A percentile compares a stretch with the other conserved stretches of the same genome.
phyloP scores from a whole-genome alignment of 208 protist species.

The Crithidia acanthocephali region DNA sequence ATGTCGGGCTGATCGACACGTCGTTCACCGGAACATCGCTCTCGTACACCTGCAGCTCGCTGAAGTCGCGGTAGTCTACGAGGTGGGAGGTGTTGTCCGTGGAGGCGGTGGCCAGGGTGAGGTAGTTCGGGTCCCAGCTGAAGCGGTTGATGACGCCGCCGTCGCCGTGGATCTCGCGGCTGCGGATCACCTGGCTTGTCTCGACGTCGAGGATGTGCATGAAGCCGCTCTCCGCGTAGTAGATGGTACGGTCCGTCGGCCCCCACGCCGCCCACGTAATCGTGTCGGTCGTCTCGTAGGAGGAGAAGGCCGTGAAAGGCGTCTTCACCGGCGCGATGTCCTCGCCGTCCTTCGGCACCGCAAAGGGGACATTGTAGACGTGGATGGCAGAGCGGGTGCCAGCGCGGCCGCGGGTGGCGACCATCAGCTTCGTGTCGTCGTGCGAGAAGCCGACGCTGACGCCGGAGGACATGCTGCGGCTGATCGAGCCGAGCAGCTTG shows the following conservation, averaged over 20 bases:
- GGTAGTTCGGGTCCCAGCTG: slow-evolving; percentile 89
- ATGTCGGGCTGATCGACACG: slow-evolving; percentile 94
- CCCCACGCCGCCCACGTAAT: slow-evolving; percentile 96
- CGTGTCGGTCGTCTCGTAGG: slow-evolving; percentile 62
- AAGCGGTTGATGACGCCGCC: slow-evolving; percentile 88
- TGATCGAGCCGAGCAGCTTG: slow-evolving; percentile 74
- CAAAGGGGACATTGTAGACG: slow-evolving; percentile 91
- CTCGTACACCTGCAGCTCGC: slow-evolving; percentile 95
- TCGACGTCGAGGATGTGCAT: slow-evolving; percentile 94
- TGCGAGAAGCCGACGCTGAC: slow-evolving; percentile 83
- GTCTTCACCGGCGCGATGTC: slow-evolving; percentile 66
- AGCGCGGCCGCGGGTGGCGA: slow-evolving; percentile 90
- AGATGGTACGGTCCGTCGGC: slow-evolving; percentile 96
- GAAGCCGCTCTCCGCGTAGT: slow-evolving; percentile 94
- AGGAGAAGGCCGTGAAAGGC: slow-evolving; percentile 63
- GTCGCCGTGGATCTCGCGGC: slow-evolving; percentile 61
- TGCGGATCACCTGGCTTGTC: slow-evolving; percentile 79
- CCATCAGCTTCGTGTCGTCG: slow-evolving; percentile 92
- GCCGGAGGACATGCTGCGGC: slow-evolving; percentile 69
- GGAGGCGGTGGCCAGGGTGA: slow-evolving; percentile 94
- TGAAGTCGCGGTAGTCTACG: slow-evolving; percentile 94
- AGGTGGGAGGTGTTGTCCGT: slow-evolving; percentile 96
- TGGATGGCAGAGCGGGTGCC: slow-evolving; percentile 81
- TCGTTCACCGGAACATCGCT: slow-evolving; percentile 97
- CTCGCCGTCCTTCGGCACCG: slow-evolving; percentile 53